Evolutionary conservation across 805 yeast genomes (phyloP), one percentile per base, ranked within the genome.

Genomic region (Pachysolen tannophilus): DNA sequence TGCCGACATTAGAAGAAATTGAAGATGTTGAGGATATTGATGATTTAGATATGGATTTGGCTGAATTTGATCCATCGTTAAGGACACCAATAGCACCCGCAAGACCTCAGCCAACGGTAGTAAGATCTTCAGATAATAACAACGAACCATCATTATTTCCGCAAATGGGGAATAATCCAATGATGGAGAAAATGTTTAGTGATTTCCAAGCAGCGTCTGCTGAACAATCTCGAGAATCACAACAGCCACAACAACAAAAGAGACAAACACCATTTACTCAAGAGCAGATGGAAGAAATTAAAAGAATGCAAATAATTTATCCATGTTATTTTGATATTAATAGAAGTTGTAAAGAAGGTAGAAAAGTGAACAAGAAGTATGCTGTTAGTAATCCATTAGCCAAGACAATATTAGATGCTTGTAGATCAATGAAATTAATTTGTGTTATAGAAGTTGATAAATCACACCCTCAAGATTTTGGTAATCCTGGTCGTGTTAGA

Each of bases 401-500:
- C 2, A 78, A 78, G 49, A 75, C 82, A 5, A 68, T 90, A 15
- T 70, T 80, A 8, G 94, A 86, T 47, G 97, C 95, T 14, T 69
- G 68, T 28, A 48, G 46, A 26, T 23, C 37, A 13, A 32, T 59
- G 25, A 39, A 44, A 14, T 28, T 60, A 8, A 48, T 52, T 6
- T 52, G 65, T 2, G 63, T 80, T 28, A 65, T 78, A 39, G 92
- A 84, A 58, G 77, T 90, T 41, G 85, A 82, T 40, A 92, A 87
- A 61, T 58, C 82, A 1, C 98, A 90, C 59, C 97, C 97, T 9
- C 95, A 88, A 56, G 97, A 90, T 59, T 92, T 81, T 71, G 94
- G 97, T 45, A 90, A 90, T 52, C 94, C 97, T 4, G 98, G 98
- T n/a, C 71, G 97, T 49, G 88, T 92, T 24, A 74, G 95, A 45